Conservation (phyloP, 768 basidiomycete genomes). For the Hericium erinaceus region DNA sequence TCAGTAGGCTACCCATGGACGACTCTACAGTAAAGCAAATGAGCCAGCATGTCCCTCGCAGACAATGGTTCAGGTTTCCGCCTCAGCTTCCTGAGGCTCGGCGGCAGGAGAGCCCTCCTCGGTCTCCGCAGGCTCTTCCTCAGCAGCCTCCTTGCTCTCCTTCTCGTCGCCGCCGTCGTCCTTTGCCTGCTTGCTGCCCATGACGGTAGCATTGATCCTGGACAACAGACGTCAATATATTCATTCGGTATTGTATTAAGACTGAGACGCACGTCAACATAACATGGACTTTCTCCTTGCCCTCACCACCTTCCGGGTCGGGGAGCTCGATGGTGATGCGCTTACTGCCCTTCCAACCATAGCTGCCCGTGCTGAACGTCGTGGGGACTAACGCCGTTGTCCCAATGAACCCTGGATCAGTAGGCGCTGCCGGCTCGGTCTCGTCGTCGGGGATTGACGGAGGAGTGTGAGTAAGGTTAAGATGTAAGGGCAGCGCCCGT, state of each 20-base stretch:
- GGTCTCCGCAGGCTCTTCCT: conserved; percentile 16
- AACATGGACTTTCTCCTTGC: conserved; percentile 61
- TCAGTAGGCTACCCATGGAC: too few species aligned
- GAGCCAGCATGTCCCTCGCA: too few species aligned
- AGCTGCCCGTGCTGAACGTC: conserved; percentile 66
- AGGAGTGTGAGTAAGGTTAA: conserved; percentile 58
- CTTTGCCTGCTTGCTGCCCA: conserved; percentile 54
- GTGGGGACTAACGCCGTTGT: conserved; percentile 45
- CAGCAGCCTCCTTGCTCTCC: conserved; percentile 19
- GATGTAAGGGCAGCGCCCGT: conserved; percentile 61
- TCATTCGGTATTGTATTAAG: neutral
- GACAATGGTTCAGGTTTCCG: too few species aligned
- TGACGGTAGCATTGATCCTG: conserved; percentile 71
- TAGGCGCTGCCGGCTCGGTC: conserved; percentile 23
- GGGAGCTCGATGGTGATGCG: conserved; percentile 57
- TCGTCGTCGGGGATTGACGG: conserved; percentile 33
- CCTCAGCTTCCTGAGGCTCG: neutral
- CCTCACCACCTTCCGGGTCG: conserved; percentile 35
- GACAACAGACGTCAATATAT: neutral
- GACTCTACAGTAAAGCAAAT: too few species aligned
- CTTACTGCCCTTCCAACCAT: conserved; percentile 78
- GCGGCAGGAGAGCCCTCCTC: neutral
- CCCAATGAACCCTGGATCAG: conserved; percentile 56
- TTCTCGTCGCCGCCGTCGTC: conserved; percentile 27
- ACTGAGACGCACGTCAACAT: conserved; percentile 54